Evolutionary conservation across 192 early-diverging fungal genomes (phyloP), one percentile per base, ranked within the genome.

Genomic region (Podila epicladia): DNA sequence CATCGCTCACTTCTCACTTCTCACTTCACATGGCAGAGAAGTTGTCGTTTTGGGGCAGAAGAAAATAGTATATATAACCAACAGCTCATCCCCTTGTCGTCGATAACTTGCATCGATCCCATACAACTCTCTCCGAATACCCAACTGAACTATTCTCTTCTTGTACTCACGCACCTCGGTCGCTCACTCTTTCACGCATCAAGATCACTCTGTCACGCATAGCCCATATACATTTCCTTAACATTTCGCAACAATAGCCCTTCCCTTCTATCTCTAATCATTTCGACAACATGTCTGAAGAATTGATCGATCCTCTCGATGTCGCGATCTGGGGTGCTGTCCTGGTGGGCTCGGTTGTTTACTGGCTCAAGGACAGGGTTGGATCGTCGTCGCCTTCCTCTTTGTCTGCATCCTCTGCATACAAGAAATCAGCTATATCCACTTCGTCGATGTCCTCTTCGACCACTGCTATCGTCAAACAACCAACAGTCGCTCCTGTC

Each of bases 271-370:
- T 41, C 9, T 41, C 38, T 41, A 13, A 41, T 13, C 38, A 45
- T 45, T 11, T 45, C 41, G 13, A 45, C 41, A 45, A 45, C 15
- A 80, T 80, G 77, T 62, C 77, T 26, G 77, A 80, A 28, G 77
- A 71, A 58, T 61, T 83, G 51, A 66, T 88, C 15, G 87, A 86
- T 61, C 83, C 84, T 15, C 78, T 86, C 26, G 85, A 89, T 65
- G 60, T 89, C n/a, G 74, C 86, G 28, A 74, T 89, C 57, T 67
- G 86, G 5, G 87, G 87, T 41, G 84, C 82, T 17, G 82, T 89
- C 62, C 71, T 80, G 24, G 62, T 80, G 41, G 77, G 77, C 29
- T 80, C 77, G 19, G 77, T 71, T 57, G 64, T 80, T 49, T 80
- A 80, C 71, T 80, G 77, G 77, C 73, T 80, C 77, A 80, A 80